Percentiles rank a stretch among this genome's conserved stretches.
These are phyloP conservation scores for Rhododendron vialii DNA, from an alignment of 148 eudicot species.

Conservation along the genomic window DNA sequence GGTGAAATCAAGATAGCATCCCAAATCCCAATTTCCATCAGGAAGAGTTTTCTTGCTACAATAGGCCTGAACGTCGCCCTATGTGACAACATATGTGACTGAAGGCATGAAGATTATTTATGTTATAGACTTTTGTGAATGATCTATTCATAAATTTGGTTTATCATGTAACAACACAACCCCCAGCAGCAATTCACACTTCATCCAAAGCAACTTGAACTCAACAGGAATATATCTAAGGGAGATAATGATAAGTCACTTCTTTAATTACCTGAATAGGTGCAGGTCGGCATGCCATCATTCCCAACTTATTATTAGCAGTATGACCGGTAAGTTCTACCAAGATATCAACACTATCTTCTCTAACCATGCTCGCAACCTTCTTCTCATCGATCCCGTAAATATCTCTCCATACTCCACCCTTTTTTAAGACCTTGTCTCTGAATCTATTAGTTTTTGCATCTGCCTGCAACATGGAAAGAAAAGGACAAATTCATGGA, in stretches of 20 bases:
- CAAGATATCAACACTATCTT: slow-evolving; percentile 91
- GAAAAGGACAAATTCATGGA: slow-evolving; percentile 13
- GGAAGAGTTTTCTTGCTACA: background rate
- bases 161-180: background rate
- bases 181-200: background rate
- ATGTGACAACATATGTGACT: background rate
- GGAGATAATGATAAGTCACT: background rate
- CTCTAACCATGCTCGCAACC: slow-evolving; percentile 91
- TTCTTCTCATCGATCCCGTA: slow-evolving; percentile 96
- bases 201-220: background rate
- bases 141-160: background rate
- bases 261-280: slow-evolving; percentile 73
- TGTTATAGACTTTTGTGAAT: background rate
- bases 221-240: background rate
- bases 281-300: slow-evolving; percentile 98
- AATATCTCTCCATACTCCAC: slow-evolving; percentile 96
- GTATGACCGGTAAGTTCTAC: slow-evolving; percentile 99
- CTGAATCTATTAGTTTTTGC: slow-evolving; percentile 90
- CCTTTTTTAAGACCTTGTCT: slow-evolving; percentile 77
- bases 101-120: background rate
- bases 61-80: background rate
- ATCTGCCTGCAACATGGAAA: slow-evolving; percentile 68
- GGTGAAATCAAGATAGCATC: background rate
- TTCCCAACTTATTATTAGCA: slow-evolving; percentile 95
- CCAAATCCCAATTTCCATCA: too few species aligned